phyloP scores from a whole-genome alignment of 805 yeast genomes.

The Jamesozyma spencerorum region DNA sequence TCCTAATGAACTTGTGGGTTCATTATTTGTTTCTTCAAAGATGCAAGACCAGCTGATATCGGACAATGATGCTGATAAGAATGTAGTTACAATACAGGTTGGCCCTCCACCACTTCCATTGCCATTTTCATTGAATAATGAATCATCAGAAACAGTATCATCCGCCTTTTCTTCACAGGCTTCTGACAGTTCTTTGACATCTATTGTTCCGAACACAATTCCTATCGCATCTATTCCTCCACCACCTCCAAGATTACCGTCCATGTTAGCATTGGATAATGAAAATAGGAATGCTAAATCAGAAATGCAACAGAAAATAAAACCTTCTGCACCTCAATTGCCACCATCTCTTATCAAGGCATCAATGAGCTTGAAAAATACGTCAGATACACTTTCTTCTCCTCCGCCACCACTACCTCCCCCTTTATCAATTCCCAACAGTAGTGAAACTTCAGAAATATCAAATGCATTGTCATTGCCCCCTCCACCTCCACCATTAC shows the following conservation, averaged over 20 bases:
- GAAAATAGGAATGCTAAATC: constrained; percentile 10
- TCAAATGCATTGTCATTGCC: constrained; percentile 30
- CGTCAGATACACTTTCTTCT: constrained; percentile 14
- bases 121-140: neutral
- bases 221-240: constrained; percentile 8
- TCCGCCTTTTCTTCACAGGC: neutral
- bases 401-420: constrained; percentile 20
- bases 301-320: too few relatives aligned
- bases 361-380: neutral
- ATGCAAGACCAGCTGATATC: too few relatives aligned
- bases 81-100: too few relatives aligned
- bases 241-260: constrained; percentile 14
- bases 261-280: constrained; percentile 5
- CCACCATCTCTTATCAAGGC: constrained; percentile 1
- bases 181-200: neutral
- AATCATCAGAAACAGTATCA: neutral
- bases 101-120: too few relatives aligned
- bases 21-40: too few relatives aligned
- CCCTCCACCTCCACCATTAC: constrained; percentile 30
- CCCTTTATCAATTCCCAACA: constrained; percentile 5
- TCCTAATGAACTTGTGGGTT: too few relatives aligned
- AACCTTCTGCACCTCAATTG: constrained; percentile 29
- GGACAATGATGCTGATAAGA: too few relatives aligned
- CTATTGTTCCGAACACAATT: neutral
- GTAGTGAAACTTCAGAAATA: constrained; percentile 3